Evolutionary conservation across 1,139 yeast genomes (phyloP), one percentile per base, ranked within the genome.

Genomic region (Yamadazyma dushanensis): DNA sequence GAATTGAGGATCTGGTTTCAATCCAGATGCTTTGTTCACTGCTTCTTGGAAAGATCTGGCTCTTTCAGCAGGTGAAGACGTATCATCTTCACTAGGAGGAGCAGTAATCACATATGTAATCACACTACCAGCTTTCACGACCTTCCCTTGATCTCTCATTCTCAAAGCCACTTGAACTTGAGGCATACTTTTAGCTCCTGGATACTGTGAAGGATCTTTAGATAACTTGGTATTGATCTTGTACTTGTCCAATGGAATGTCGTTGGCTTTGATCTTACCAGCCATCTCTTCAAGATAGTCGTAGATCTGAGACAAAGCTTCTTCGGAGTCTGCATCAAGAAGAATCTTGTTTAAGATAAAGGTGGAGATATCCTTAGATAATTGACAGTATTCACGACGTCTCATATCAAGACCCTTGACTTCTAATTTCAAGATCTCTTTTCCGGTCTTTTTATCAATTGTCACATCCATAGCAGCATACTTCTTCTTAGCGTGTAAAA

Each of bases 401-500:
- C 80, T 82, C 95, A 94, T 83, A 66, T 94, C 99, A 40, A 94
- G 74, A 54, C 99, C 99, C 58, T 92, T 94, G 23, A 92, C 96
- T 59, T 92, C 97, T 46, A 92, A 70, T 20, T 70, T 59, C 4
- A 80, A 61, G 2, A 56, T 51, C 49, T 77, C 86, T 37, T 73
- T 66, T 2, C 75, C 77, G 26, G 78, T 75, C 29, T 66, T 62
- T 33, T 69, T 66, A 33, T 66, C 64, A 20, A 76, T 67, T 13
- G 71, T 57, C 30, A 76, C 66, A 49, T 80, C 83, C 66, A 90
- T 70, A 2, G 98, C 98, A 3, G 99, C 99, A 57, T 94, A 94
- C 64, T 94, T 94, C 79, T 94, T 94, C 66, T 94, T 94, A n/a
- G 96, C 89, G 57, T 89, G 96, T 38, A 94, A 67, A 40, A 94